phyloP scores from a whole-genome alignment of 257 asterid genomes.

The Nicotiana otophora region DNA sequence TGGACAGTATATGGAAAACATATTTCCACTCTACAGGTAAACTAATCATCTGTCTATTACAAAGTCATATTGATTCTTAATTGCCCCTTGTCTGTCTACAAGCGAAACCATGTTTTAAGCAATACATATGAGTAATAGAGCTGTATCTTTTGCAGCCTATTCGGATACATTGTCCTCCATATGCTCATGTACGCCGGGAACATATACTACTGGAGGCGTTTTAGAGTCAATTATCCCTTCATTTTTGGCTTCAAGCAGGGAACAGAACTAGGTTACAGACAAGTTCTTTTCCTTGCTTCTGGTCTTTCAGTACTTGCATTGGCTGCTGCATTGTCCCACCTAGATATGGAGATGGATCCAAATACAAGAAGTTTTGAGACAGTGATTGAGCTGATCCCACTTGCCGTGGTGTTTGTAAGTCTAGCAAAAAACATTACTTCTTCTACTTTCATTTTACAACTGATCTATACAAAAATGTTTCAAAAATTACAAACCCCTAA shows the following conservation, averaged over 20 bases:
- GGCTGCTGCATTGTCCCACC: slow-evolving; percentile 57
- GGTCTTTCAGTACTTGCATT: slow-evolving; percentile 62
- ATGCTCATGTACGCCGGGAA: slow-evolving; percentile 59
- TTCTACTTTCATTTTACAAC: background rate
- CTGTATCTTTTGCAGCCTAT: slow-evolving; percentile 40
- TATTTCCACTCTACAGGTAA: slow-evolving; percentile 86
- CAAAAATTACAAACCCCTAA: background rate
- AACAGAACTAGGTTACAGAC: slow-evolving; percentile 64
- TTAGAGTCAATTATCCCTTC: slow-evolving; percentile 66
- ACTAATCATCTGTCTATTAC: background rate
- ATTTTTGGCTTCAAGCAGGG: slow-evolving; percentile 69
- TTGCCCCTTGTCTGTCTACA: background rate
- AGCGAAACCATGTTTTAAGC: background rate
- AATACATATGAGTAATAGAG: background rate
- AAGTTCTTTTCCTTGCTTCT: slow-evolving; percentile 66
- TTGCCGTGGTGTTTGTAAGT: slow-evolving; percentile 52
- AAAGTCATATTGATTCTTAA: background rate
- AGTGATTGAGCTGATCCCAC: slow-evolving; percentile 64
- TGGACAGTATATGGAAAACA: slow-evolving; percentile 47
- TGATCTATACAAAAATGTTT: background rate
- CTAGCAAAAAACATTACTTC: background rate
- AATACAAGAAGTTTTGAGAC: slow-evolving; percentile 30
- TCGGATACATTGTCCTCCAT: slow-evolving; percentile 63
- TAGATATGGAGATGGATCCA: slow-evolving; percentile 79
- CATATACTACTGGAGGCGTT: slow-evolving; percentile 67